phyloP scores from a whole-genome alignment of 2,329 filamentous ascomycete genomes.

The Aspergillus persii region DNA sequence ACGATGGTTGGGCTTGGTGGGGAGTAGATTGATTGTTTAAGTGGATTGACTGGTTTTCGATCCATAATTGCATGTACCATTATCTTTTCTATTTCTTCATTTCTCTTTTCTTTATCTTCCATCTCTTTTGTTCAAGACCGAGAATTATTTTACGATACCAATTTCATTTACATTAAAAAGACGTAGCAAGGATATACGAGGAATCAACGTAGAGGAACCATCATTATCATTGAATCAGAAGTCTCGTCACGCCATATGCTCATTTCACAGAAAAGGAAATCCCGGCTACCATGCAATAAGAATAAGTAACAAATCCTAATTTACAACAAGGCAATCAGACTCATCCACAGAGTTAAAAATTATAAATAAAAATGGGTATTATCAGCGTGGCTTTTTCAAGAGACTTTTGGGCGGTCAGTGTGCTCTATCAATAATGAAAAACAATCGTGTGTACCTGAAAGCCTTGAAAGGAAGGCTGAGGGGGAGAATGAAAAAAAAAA shows the following conservation, averaged over 20 bases:
- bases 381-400: neutral
- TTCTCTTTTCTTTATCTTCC: neutral
- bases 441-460: neutral
- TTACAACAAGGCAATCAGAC: neutral
- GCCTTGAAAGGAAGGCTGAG: too few species aligned
- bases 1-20: neutral
- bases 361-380: neutral
- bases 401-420: too few species aligned
- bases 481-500: too few species aligned
- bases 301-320: neutral
- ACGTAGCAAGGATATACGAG: neutral
- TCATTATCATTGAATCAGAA: neutral
- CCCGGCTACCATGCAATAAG: neutral
- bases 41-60: neutral
- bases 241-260: neutral
- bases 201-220: neutral
- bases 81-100: neutral
- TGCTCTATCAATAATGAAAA: neutral
- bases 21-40: neutral
- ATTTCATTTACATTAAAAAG: neutral
- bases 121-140: neutral
- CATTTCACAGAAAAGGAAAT: neutral
- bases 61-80: neutral
- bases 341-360: neutral
- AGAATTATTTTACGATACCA: neutral